phyloP scores from a whole-genome alignment of 768 basidiomycete genomes.

The Trametes cingulata region DNA sequence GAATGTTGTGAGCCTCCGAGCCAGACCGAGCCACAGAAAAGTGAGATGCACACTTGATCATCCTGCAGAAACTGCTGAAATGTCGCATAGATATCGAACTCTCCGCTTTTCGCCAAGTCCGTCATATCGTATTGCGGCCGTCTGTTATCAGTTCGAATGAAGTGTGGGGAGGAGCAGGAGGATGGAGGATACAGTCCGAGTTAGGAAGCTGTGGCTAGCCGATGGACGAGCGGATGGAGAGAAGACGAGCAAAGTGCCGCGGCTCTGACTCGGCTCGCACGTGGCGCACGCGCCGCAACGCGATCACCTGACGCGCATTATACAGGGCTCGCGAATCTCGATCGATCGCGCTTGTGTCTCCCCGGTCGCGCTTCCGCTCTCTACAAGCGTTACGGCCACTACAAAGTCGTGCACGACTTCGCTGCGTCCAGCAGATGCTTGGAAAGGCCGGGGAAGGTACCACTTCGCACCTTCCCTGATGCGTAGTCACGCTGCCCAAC shows the following conservation, averaged over 20 bases:
- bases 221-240: background rate
- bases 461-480: background rate
- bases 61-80: conserved; percentile 65
- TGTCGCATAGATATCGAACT: conserved; percentile 50
- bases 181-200: background rate
- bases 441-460: no score
- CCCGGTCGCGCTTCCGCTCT: background rate
- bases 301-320: conserved; percentile 13
- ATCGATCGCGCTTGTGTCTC: conserved; percentile 16
- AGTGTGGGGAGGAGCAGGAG: background rate
- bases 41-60: conserved; percentile 54
- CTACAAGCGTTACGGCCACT: background rate
- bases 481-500: no score
- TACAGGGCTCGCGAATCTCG: conserved; percentile 3
- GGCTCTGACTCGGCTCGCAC: conserved; percentile 16
- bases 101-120: background rate
- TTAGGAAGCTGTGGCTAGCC: background rate
- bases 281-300: conserved; percentile 11
- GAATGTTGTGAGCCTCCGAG: background rate
- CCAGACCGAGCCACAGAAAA: background rate
- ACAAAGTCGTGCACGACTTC: background rate
- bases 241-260: conserved; percentile 2
- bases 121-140: conserved; percentile 1
- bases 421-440: no score
- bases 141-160: background rate